Evolutionary conservation across 306 rosid genomes (phyloP).

Genomic region (Glycyrrhiza uralensis): DNA sequence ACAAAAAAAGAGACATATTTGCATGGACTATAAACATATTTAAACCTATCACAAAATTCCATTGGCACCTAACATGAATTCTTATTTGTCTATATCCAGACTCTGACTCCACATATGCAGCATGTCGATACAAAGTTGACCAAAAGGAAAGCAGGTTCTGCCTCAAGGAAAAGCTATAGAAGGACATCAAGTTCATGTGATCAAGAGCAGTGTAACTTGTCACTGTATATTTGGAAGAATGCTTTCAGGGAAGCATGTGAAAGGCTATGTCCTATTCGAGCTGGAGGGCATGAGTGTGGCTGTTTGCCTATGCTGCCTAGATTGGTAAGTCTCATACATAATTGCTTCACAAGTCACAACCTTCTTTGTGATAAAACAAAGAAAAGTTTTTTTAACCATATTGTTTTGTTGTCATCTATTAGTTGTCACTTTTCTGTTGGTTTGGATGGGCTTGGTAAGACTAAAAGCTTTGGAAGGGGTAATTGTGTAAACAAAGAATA

Average conservation of each 20-base stretch:
- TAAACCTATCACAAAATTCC: background rate
- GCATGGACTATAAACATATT: too few species aligned
- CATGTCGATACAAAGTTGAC: constrained; percentile 40
- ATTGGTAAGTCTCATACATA: constrained; percentile 53
- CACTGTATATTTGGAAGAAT: constrained; percentile 82
- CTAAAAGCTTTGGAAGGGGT: background rate
- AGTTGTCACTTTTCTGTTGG: background rate
- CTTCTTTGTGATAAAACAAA: background rate
- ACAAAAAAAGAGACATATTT: too few species aligned
- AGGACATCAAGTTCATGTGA: constrained; percentile 48
- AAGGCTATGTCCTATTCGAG: constrained; percentile 88
- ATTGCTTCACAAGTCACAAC: background rate
- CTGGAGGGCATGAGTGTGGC: constrained; percentile 95
- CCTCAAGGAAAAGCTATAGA: constrained; percentile 38
- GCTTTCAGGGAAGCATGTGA: constrained; percentile 82
- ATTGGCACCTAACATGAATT: constrained; percentile 20
- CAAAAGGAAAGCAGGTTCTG: constrained; percentile 33
- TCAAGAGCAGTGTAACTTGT: constrained; percentile 62
- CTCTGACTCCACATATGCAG: constrained; percentile 92
- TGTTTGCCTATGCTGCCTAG: constrained; percentile 77
- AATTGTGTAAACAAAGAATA: background rate
- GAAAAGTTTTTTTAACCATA: background rate
- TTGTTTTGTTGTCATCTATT: background rate
- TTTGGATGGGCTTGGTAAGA: background rate
- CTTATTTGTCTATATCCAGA: constrained; percentile 46